A percentile compares a stretch with the other conserved stretches of the same genome.
Evolutionary conservation across 345 rosid species (phyloP).

Genomic region (Mercurialis annua): DNA sequence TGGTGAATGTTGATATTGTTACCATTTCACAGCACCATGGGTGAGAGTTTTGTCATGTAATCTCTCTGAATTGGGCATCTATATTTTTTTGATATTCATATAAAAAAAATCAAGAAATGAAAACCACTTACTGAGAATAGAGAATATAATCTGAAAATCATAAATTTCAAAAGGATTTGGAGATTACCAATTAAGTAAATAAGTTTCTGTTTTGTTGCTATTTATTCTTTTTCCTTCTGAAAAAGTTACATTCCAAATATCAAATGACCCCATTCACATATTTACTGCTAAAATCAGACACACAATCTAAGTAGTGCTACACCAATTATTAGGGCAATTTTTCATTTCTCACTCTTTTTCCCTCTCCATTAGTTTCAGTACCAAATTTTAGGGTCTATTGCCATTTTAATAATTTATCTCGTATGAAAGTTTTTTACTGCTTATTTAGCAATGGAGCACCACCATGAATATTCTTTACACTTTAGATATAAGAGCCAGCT

Average conservation of each 20-base stretch:
- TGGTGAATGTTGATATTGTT: background rate
- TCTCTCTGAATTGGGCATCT: background rate
- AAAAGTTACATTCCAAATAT: constrained; percentile 17
- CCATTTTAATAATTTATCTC: too few species aligned
- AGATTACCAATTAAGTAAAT: constrained; percentile 1
- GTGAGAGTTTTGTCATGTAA: constrained; percentile 20
- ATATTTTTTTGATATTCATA: background rate
- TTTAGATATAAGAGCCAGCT: too few species aligned
- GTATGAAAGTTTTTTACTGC: background rate
- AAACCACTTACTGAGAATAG: background rate
- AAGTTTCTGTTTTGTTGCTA: background rate
- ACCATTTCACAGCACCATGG: constrained; percentile 13
- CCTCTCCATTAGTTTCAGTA: background rate
- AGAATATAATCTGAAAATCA: constrained; percentile 17
- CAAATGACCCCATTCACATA: background rate
- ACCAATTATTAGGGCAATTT: background rate
- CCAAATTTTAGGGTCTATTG: too few species aligned
- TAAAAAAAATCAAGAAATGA: constrained; percentile 8
- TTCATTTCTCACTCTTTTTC: background rate
- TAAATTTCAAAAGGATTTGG: constrained; percentile 4
- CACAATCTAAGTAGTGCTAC: background rate
- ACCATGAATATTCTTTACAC: background rate
- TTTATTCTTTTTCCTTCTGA: background rate
- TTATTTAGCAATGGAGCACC: background rate
- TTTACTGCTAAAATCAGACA: background rate